A percentile compares a stretch with the other conserved stretches of the same genome.
Evolutionary conservation across 352 stramenopile genomes (phyloP).

Genomic region (Globisporangium camurandrum): DNA sequence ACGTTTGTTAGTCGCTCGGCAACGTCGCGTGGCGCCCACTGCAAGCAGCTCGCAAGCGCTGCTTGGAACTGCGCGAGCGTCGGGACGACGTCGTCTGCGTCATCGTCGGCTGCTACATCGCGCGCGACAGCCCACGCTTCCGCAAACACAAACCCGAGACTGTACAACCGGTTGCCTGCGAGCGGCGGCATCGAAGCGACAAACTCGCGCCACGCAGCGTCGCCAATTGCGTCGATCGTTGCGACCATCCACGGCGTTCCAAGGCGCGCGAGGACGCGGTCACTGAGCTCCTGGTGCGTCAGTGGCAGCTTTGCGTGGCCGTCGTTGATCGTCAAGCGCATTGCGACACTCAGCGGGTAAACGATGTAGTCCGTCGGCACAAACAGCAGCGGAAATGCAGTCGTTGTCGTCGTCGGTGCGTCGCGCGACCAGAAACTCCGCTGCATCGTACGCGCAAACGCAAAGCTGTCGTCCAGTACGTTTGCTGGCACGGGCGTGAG

Average conservation of each 20-base stretch:
- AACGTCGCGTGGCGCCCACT: slow-evolving; percentile 60
- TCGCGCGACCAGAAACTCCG: slow-evolving; percentile 35
- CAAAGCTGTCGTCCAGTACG: slow-evolving; percentile 39
- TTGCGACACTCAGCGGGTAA: slow-evolving; percentile 61
- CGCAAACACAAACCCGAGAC: slow-evolving; percentile 77
- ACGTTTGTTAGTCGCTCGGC: slow-evolving; percentile 46
- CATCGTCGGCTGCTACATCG: slow-evolving; percentile 29
- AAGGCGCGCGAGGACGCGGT: slow-evolving; percentile 59
- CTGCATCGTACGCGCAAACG: slow-evolving; percentile 68
- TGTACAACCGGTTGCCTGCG: slow-evolving; percentile 67
- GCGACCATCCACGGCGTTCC: slow-evolving; percentile 75
- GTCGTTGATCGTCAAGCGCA: slow-evolving; percentile 80
- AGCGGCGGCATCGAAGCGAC: slow-evolving; percentile 63
- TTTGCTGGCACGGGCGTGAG: slow-evolving; percentile 33
- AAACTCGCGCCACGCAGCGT: slow-evolving; percentile 63
- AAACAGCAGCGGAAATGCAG: slow-evolving; percentile 29
- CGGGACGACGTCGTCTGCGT: slow-evolving; percentile 73
- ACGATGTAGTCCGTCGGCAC: slow-evolving; percentile 55
- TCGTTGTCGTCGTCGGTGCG: slow-evolving; percentile 9
- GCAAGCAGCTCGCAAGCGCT: slow-evolving; percentile 65
- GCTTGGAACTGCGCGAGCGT: slow-evolving; percentile 66
- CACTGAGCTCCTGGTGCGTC: slow-evolving; percentile 67
- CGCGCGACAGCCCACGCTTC: slow-evolving; percentile 76
- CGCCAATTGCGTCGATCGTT: slow-evolving; percentile 65
- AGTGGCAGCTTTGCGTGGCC: slow-evolving; percentile 69